Evolutionary conservation across 805 yeast genomes (phyloP), one percentile per base, ranked within the genome.

Genomic region (Metschnikowia henanensis): DNA sequence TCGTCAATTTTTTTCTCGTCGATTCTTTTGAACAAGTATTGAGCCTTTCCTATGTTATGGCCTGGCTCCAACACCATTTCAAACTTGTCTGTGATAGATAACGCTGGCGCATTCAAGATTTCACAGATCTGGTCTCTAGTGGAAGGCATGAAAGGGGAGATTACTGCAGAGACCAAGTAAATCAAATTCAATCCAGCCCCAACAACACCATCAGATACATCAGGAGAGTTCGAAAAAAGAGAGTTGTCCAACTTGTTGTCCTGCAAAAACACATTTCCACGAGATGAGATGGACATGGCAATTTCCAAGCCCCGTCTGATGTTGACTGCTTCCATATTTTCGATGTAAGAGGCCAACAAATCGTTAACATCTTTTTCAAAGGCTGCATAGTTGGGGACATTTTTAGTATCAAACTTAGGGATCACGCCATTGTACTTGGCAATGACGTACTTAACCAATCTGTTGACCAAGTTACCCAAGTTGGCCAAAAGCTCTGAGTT

Each of bases 211-310:
- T 90, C 97, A 12, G 96, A 80, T 58, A 80, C 81, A 26, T 77
- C 87, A 34, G 97, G 95, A 37, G 69, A 63, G 59, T 88, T 80
- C 43, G 81, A 79, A 66, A 82, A 88, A 52, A 91, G 74, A 8
- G 87, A 74, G 76, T 94, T 94, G 67, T 92, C 98, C 58, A 94
- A 77, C 70, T 91, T 91, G 72, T 91, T 90, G 39, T 92, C 99
- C 72, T 94, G 99, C 64, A 94, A 77, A 77, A 92, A 94, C 65
- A 77, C 86, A 70, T 94, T 94, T 67, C 99, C 99, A 58, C 96
- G 82, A 17, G 95, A 81, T 46, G 96, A 86, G 45, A 94, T 73
- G 25, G 87, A 76, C 97, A 94, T 90, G 49, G 96, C 96, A 30
- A 82, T 66, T 65, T 91, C 98, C 51, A 92, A 75, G 63, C 97